Evolutionary conservation across 2,329 filamentous ascomycete genomes (phyloP), one percentile per base, ranked within the genome.

Genomic region (Cercospora zeae-maydis): DNA sequence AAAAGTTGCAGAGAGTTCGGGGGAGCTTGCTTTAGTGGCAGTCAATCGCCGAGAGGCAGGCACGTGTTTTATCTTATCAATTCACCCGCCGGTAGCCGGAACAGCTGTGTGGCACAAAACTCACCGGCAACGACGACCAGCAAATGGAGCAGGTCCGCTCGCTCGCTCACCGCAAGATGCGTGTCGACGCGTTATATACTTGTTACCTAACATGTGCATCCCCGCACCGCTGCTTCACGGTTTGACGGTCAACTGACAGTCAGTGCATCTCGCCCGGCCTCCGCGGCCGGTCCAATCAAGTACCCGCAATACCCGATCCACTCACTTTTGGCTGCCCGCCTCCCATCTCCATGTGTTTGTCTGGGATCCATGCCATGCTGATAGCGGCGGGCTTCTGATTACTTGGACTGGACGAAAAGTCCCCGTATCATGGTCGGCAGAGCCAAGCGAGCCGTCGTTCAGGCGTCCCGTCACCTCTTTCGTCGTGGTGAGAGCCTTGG

Each of bases 141-240:
- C 49, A 53, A 27, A 13, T 27, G 33, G 30, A 21, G 27, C 27
- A 31, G 49, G 19, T 53, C 34, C 49, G 27, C 54, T 53, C 49
- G 27, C 54, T 57, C 54, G 54, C 24, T 57, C 34, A 31, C 54
- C 54, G 54, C 36, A 57, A 42, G 31, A 42, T 19, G 16, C 30
- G 6, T 30, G 16, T 57, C 54, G 36, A 37, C 36, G 24, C 24
- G 24, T 56, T 54, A 34, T 61, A 56, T 56, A 61, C 59, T 55
- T 61, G 59, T 61, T 61, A 62, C 54, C 45, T 62, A 62, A 58
- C 21, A 33, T 36, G 21, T 42, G 42, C 57, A 51, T 45, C 21
- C 49, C 39, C 45, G 36, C 27, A 31, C 33, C 57, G 36, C 36
- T 52, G 33, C 34, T 31, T 53, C 47, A 54, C 58, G 31, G 30